Conservation (phyloP, 495 filamentous ascomycete genomes). For the Penicillium desertorum region DNA sequence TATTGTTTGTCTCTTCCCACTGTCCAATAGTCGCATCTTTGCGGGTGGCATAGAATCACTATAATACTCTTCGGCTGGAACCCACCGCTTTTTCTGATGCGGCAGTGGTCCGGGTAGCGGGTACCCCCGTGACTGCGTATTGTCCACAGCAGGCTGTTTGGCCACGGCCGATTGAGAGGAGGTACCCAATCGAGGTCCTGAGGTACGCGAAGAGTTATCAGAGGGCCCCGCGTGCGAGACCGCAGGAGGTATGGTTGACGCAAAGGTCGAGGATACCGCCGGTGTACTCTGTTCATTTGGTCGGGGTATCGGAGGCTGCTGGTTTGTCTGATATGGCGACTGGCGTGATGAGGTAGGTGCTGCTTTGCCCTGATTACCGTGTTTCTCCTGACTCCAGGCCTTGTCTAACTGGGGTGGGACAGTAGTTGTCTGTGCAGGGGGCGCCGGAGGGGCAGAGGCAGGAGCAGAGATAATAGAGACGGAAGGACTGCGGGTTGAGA, state of each 20-base stretch:
- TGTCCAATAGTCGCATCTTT: not conserved
- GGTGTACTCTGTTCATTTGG: not conserved
- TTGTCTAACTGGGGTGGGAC: too few species aligned
- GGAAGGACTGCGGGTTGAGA: not conserved
- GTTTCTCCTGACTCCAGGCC: not conserved
- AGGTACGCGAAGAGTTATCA: not conserved
- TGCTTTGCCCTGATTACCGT: not conserved
- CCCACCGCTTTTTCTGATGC: not conserved
- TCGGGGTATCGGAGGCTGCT: not conserved
- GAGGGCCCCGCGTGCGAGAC: not conserved
- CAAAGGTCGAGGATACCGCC: not conserved
- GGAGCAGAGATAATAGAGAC: not conserved
- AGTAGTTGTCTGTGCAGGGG: not conserved
- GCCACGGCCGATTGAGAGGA: not conserved
- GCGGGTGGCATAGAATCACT: not conserved
- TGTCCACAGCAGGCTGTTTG: not conserved
- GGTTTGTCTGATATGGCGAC: not conserved
- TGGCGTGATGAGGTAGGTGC: not conserved
- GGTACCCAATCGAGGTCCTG: not conserved
- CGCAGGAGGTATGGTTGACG: not conserved
- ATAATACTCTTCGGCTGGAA: not conserved
- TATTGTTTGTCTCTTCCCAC: not conserved
- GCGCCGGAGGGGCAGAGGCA: not conserved
- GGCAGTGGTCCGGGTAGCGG: not conserved
- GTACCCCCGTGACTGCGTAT: not conserved